Conservation (phyloP, 805 yeast species). For the Peterozyma xylosa region DNA sequence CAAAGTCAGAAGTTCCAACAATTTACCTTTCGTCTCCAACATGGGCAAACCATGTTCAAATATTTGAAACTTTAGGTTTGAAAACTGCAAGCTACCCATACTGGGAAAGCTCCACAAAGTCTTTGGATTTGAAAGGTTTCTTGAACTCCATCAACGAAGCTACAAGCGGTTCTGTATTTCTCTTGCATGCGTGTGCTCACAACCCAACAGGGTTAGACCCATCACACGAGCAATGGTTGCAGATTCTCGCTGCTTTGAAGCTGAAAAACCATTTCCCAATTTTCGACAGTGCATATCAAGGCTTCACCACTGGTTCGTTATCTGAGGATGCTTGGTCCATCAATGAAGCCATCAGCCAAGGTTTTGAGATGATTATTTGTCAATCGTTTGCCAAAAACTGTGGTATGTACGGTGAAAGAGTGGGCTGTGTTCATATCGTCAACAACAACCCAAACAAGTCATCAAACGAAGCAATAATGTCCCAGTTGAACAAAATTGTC, state of each 20-base stretch:
- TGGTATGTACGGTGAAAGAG: slow-evolving; percentile 94
- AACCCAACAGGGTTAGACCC: slow-evolving; percentile 97
- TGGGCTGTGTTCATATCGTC: slow-evolving; percentile 69
- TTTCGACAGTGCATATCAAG: slow-evolving; percentile 94
- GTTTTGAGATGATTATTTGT: slow-evolving; percentile 53
- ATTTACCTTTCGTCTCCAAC: slow-evolving; percentile 81
- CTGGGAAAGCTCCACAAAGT: slow-evolving; percentile 55
- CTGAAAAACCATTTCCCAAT: slow-evolving; percentile 63
- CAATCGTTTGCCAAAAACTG: slow-evolving; percentile 94
- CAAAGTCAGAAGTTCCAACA: slow-evolving; percentile 25
- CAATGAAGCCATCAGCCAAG: slow-evolving; percentile 38
- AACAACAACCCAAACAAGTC: slow-evolving; percentile 36
- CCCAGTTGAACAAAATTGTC: slow-evolving; percentile 76
- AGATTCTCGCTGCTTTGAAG: slow-evolving; percentile 57
- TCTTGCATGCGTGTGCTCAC: slow-evolving; percentile 93
- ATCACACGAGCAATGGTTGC: slow-evolving; percentile 70
- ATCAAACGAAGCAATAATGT: slow-evolving; percentile 35
- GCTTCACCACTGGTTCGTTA: slow-evolving; percentile 82
- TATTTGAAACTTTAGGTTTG: slow-evolving; percentile 69
- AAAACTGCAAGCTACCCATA: slow-evolving; percentile 57
- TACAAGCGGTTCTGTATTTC: slow-evolving; percentile 53
- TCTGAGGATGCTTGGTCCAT: slow-evolving; percentile 54
- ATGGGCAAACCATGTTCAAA: slow-evolving; percentile 90
- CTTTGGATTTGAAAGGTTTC: slow-evolving; percentile 60
- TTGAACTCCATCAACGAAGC: slow-evolving; percentile 48